Evolutionary conservation across 371 early-diverging fungal species (phyloP).

Genomic region (Smittium mucronatum): DNA sequence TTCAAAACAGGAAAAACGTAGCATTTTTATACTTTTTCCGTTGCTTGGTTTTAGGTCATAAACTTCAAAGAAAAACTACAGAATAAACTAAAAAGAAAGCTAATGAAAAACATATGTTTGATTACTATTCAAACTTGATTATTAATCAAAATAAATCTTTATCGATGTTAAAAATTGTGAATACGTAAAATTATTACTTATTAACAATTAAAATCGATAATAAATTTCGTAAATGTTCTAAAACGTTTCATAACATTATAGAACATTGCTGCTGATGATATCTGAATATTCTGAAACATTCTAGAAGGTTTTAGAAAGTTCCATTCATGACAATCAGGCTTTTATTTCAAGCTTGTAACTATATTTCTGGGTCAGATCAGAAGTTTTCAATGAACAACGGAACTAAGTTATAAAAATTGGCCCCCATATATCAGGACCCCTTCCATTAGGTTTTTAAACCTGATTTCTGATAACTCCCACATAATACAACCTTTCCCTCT

Average conservation of each 20-base stretch:
- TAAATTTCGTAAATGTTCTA: slow-evolving; percentile 3
- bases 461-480: not conserved
- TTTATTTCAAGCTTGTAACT: slow-evolving; percentile 9
- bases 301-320: slow-evolving; percentile 9
- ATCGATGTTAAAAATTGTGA: not conserved
- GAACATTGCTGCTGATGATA: slow-evolving; percentile 10
- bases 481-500: not conserved
- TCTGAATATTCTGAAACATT: slow-evolving; percentile 6
- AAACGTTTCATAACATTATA: slow-evolving; percentile 6
- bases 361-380: slow-evolving; percentile 8
- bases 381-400: not conserved
- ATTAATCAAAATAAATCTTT: slow-evolving; percentile 5
- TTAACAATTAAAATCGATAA: slow-evolving; percentile 7
- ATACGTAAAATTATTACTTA: slow-evolving; percentile 8
- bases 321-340: slow-evolving; percentile 6
- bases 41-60: slow-evolving; percentile 9
- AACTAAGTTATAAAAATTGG: not conserved
- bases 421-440: not conserved
- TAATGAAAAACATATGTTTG: slow-evolving; percentile 2
- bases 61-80: slow-evolving; percentile 3
- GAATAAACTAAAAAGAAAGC: slow-evolving; percentile 5
- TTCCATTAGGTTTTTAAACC: slow-evolving; percentile 5
- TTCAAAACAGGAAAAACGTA: slow-evolving; percentile 9
- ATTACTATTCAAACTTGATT: slow-evolving; percentile 6
- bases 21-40: slow-evolving; percentile 10